Base-by-base conservation (phyloP, 73 alveolate genomes). In the Paramecium sexaurelia region DNA sequence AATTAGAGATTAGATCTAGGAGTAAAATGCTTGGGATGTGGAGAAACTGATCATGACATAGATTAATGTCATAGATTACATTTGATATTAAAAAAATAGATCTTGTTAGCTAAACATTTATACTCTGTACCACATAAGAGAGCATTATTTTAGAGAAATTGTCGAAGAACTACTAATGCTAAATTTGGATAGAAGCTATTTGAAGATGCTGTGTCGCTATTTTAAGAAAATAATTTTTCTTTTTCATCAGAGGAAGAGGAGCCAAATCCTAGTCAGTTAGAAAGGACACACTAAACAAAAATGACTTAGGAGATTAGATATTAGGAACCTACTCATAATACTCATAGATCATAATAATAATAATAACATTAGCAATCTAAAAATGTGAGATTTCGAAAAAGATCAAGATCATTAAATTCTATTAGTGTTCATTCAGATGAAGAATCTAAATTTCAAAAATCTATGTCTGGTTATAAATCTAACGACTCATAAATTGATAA, bases 191-290 rank as follows among this genome's bases (percentile, higher is more conserved):
- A 78, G 10, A 78, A 75, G 41, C 24, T 78, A 78, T 78, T 78
- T 78, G 90, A 78, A 78, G 90, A 78, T 78, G 90, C 90, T 41
- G 90, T 78, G 1, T 78, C 90, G 6, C 22, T 78, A 78, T 78
- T 39, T 43, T 78, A 41, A 43, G 90, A 78, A 78, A 78, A 78
- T 17, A 39, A 78, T 78, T 78, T 19, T 24, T 39, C 90, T 11
- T 78, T 41, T 6, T 11, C 40, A 2, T 39, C 68, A 33, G 87
- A 73, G 13, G 87, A 73, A 61, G 83, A 61, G 20, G 90, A 45
- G 19, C 73, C 43, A n/a, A 40, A 36, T 20, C 56, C 55, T 19
- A 71, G 86, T 71, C 15, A 71, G 35, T 5, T 71, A 3, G 56
- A 71, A 37, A 71, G 86, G 17, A 71, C 86, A 13, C 43, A 29